Evolutionary conservation across 2,329 filamentous ascomycete genomes (phyloP).

Genomic region (Fusarium devonianum): DNA sequence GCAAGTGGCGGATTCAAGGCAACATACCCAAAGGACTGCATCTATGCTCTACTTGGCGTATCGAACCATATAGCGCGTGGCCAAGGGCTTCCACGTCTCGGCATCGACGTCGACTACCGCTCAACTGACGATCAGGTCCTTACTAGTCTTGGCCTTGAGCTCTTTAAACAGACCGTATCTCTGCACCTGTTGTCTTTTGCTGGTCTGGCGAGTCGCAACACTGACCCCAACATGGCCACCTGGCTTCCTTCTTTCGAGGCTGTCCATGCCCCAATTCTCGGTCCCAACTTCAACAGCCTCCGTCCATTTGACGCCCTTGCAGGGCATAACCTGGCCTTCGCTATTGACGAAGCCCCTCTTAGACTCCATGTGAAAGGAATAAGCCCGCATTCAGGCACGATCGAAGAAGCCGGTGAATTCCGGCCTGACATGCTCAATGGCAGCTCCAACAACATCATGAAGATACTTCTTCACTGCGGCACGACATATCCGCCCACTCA

Average conservation of each 20-base stretch:
- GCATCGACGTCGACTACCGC: conserved; percentile 29
- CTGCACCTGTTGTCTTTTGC: conserved; percentile 34
- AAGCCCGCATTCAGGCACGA: conserved; percentile 27
- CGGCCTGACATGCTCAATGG: conserved; percentile 16
- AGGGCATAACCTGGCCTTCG: conserved; percentile 3
- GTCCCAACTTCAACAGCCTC: conserved; percentile 15
- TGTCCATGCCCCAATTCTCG: conserved; percentile 24
- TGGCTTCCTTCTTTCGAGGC: conserved; percentile 37
- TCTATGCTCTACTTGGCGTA: conserved; percentile 39
- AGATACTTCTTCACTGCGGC: conserved; percentile 35
- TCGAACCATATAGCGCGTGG: conserved; percentile 27
- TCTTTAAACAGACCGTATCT: conserved; percentile 27
- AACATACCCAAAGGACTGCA: conserved; percentile 31
- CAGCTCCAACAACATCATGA: conserved; percentile 21
- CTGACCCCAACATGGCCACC: conserved; percentile 16
- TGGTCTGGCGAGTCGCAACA: conserved; percentile 21
- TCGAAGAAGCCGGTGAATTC: conserved; percentile 27
- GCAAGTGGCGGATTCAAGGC: conserved; percentile 31
- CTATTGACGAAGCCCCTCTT: conserved; percentile 11
- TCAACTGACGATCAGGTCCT: conserved; percentile 28
- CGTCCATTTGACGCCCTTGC: conserved; percentile 15
- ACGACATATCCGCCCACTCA: conserved; percentile 24
- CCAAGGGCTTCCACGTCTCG: conserved; percentile 15
- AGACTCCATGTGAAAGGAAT: conserved; percentile 23
- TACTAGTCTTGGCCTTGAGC: conserved; percentile 12